Evolutionary conservation across 768 basidiomycete genomes (phyloP).

Genomic region (Suillus spraguei): DNA sequence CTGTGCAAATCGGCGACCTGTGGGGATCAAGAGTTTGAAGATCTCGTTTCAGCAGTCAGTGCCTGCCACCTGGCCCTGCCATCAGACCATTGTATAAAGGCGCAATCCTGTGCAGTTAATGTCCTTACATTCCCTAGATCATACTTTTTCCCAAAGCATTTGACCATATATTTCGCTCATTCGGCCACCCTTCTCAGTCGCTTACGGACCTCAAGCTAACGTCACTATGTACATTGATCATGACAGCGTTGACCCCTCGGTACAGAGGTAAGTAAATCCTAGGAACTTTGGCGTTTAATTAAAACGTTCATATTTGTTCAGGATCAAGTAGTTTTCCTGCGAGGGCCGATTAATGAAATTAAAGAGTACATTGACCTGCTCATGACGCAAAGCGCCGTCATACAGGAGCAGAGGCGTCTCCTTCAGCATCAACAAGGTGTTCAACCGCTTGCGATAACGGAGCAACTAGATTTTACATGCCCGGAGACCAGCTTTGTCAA

Average conservation of each 20-base stretch:
- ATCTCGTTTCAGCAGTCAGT: neutral
- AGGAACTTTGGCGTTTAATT: neutral
- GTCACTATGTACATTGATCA: neutral
- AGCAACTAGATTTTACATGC: neutral
- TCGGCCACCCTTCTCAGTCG: neutral
- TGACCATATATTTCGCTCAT: neutral
- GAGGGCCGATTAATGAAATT: neutral
- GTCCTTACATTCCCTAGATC: neutral
- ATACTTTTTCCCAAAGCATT: neutral
- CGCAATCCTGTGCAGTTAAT: neutral
- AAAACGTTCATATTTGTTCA: neutral
- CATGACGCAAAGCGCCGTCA: neutral
- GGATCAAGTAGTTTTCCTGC: neutral
- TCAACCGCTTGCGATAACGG: neutral
- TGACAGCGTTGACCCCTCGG: neutral
- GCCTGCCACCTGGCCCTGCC: neutral
- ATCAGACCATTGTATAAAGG: neutral
- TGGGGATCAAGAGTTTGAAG: neutral
- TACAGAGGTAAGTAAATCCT: neutral
- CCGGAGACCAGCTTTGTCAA: neutral
- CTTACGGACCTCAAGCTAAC: neutral
- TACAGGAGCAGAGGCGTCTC: neutral
- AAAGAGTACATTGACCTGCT: constrained; percentile 1
- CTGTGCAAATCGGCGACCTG: neutral
- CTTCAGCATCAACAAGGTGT: neutral